Conservation (phyloP, 2,329 filamentous ascomycete genomes). For the Pyrenophora graminea region DNA sequence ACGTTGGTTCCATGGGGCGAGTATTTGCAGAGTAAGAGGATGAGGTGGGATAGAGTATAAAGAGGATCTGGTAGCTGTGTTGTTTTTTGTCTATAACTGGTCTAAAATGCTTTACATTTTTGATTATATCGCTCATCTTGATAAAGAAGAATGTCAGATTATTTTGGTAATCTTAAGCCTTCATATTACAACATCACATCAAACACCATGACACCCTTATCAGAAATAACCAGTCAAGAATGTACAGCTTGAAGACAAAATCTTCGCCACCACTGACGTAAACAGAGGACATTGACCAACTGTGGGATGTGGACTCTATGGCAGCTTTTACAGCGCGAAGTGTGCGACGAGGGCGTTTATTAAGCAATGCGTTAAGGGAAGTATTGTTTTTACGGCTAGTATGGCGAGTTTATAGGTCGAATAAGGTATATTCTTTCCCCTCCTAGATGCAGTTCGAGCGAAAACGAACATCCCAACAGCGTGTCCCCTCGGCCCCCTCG, state of each 20-base stretch:
- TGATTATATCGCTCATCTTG: too few species aligned
- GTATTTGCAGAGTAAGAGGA: not conserved
- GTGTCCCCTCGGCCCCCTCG: conserved; percentile 46
- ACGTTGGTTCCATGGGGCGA: not conserved
- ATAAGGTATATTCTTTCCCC: conserved; percentile 37
- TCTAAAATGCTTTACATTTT: too few species aligned
- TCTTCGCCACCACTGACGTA: conserved; percentile 37
- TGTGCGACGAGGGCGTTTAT: conserved; percentile 53
- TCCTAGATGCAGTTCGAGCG: not conserved
- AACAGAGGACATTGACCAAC: conserved; percentile 49
- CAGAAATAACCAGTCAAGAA: conserved; percentile 28
- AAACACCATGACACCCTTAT: conserved; percentile 18
- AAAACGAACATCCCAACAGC: conserved; percentile 13
- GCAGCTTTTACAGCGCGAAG: conserved; percentile 51
- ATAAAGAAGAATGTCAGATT: too few species aligned
- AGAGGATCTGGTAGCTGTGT: too few species aligned
- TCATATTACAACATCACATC: not conserved
- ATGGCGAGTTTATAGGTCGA: conserved; percentile 55
- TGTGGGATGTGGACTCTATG: conserved; percentile 54
- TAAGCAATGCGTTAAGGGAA: conserved; percentile 51
- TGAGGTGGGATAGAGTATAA: too few species aligned
- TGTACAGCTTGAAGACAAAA: conserved; percentile 32
- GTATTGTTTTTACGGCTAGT: conserved; percentile 53
- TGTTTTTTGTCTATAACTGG: too few species aligned
- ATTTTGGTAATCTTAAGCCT: too few species aligned